Evolutionary conservation across 306 rosid genomes (phyloP), one percentile per base, ranked within the genome.

Genomic region (Notholithocarpus densiflorus): DNA sequence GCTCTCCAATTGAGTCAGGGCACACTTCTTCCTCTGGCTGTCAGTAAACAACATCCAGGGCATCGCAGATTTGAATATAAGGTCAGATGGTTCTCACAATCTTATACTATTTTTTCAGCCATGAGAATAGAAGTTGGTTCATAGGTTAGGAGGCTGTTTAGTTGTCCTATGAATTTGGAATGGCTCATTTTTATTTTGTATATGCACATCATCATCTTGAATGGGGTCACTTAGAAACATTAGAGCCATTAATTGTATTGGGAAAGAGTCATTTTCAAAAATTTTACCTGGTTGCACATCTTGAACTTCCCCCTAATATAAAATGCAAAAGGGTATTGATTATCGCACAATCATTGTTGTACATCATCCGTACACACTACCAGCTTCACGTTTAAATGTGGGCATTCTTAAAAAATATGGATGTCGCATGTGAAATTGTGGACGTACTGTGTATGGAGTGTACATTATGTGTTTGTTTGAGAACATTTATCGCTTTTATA

Each of bases 21-120:
- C 32, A 73, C 73, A 26, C 92, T 94, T 70, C 59, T 86, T 81
- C 92, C 91, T 40, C 45, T 40, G 45, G 45, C 45, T 29, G 78
- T 72, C 71, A 73, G 70, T 20, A 83, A 84, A 77, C 55, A 83
- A 23, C 87, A 65, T 68, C 78, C 40, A 0, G 87, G 84, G 76
- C 87, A 91, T 79, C 91, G 88, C 70, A 92, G 89, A 89, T 94
- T 94, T 61, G 90, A 97, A 68, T 94, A 90, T 79, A 19, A 51
- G 98, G 97, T 94, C 19, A 87, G 93, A 84, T 79, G 61, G 56
- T 78, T 82, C 74, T 70, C n/a, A 10, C 15, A 68, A 68, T 68
- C 24, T 32, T 3, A 0, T 65, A 3, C 4, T 56, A 19, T 56
- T 20, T 56, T 29, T 8, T 0, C 37, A 5, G 9, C 37, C 27